These are phyloP conservation scores for Trichoderma orchidacearum DNA, from an alignment of 495 filamentous ascomycete genomes.

Conservation along the genomic window DNA sequence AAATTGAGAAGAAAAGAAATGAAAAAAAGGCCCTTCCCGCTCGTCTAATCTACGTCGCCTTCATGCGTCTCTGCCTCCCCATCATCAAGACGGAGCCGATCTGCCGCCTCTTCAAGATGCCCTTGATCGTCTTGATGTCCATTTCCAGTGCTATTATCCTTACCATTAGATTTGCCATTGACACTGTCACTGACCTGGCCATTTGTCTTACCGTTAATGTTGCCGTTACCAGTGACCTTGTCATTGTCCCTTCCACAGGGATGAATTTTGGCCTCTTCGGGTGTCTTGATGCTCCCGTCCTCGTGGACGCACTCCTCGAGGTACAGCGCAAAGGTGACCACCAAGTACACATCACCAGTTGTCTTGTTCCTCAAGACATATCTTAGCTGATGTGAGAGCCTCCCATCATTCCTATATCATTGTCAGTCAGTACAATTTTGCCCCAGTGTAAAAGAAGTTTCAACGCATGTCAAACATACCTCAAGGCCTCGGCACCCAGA, in stretches of 20 bases:
- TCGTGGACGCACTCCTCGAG: conserved; percentile 46
- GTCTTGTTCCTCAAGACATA: conserved; percentile 72
- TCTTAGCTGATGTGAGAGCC: conserved; percentile 57
- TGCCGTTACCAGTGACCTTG: background rate
- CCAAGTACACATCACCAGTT: conserved; percentile 59
- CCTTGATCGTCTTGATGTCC: no score
- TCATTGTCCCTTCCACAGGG: no score
- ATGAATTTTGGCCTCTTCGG: conserved; percentile 13
- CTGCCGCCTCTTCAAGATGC: background rate
- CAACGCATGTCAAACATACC: conserved; percentile 12
- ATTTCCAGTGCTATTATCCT: background rate
- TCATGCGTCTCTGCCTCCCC: background rate
- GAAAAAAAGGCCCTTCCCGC: background rate
- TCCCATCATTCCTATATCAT: conserved; percentile 16
- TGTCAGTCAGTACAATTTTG: conserved; percentile 1
- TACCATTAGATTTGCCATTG: background rate
- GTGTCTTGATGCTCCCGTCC: conserved; percentile 38
- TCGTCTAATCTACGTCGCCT: background rate
- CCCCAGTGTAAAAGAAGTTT: conserved; percentile 4
- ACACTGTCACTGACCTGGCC: background rate
- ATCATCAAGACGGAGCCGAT: background rate
- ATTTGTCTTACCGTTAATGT: background rate
- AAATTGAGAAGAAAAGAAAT: no score
- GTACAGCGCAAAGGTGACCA: conserved; percentile 65
- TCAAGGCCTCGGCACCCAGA: conserved; percentile 56